Conservation (phyloP, 305 asterid genomes). For the Solanum hybrid region DNA sequence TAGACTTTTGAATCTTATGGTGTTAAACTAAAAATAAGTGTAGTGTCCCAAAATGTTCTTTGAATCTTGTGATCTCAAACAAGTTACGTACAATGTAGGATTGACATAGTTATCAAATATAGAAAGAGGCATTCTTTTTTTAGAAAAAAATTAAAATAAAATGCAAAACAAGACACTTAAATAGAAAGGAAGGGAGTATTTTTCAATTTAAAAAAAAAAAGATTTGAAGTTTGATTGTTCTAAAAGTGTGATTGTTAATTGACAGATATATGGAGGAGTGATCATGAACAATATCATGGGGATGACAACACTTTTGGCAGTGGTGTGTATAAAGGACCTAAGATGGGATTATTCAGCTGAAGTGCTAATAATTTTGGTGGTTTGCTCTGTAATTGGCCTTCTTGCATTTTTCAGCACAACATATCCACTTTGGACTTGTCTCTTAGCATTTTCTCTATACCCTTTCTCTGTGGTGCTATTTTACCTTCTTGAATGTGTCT, state of each 20-base stretch:
- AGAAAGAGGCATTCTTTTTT: background rate
- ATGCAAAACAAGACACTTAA: background rate
- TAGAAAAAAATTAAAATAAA: background rate
- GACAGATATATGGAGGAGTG: constrained; percentile 22
- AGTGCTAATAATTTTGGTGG: constrained; percentile 41
- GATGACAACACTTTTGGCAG: constrained; percentile 8
- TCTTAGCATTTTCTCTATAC: constrained; percentile 38
- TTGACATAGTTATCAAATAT: background rate
- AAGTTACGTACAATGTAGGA: background rate
- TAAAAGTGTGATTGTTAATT: background rate
- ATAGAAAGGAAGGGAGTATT: background rate
- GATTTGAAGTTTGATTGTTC: background rate
- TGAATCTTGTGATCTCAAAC: background rate
- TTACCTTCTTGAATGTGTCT: constrained; percentile 28
- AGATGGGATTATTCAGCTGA: constrained; percentile 61
- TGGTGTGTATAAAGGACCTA: constrained; percentile 26
- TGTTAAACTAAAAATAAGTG: background rate
- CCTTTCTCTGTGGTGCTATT: constrained; percentile 38
- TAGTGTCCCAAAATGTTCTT: background rate
- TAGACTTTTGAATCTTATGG: background rate
- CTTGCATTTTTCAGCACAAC: constrained; percentile 33
- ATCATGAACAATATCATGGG: constrained; percentile 14
- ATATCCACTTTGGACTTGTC: constrained; percentile 49
- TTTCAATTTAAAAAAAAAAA: background rate
- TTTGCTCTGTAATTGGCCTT: constrained; percentile 40